A percentile compares a stretch with the other conserved stretches of the same genome.
phyloP scores from a whole-genome alignment of 2,329 filamentous ascomycete species.

The Pestalotiopsis sp. region DNA sequence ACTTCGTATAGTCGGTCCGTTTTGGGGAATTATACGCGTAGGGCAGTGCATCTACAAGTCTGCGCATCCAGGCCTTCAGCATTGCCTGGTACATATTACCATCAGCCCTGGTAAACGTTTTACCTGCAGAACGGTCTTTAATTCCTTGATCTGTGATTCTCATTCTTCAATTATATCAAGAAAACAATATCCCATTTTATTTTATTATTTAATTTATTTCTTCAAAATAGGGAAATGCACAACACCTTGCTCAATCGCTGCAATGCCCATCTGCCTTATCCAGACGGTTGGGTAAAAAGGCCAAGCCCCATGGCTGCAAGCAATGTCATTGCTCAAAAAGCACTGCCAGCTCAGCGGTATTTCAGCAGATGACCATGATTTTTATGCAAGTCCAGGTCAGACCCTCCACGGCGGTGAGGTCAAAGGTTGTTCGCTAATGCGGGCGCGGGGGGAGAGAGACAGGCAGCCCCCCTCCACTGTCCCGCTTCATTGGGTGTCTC shows the following conservation, averaged over 20 bases:
- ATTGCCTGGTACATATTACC: too few species aligned
- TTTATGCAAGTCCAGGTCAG: constrained; percentile 11
- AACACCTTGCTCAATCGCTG: not conserved
- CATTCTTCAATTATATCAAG: not conserved
- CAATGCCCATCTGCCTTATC: not conserved
- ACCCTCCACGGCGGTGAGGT: constrained; percentile 3
- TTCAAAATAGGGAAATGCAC: not conserved
- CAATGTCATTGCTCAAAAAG: constrained; percentile 3
- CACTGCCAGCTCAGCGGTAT: constrained; percentile 6
- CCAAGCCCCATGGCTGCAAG: not conserved
- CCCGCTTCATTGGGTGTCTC: not conserved
- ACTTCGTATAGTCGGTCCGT: not conserved
- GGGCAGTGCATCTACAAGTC: not conserved
- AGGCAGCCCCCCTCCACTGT: not conserved
- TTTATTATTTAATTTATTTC: not conserved
- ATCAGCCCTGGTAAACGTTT: not conserved
- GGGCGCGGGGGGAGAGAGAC: not conserved
- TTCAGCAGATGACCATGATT: constrained; percentile 8
- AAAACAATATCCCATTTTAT: not conserved
- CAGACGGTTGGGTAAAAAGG: not conserved
- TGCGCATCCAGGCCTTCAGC: too few species aligned
- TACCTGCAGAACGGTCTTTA: not conserved
- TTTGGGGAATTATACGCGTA: not conserved
- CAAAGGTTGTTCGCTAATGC: not conserved
- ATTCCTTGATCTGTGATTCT: not conserved